These are phyloP conservation scores for Venturia oleaginea DNA, from an alignment of 2,329 filamentous ascomycete genomes.

Conservation along the genomic window DNA sequence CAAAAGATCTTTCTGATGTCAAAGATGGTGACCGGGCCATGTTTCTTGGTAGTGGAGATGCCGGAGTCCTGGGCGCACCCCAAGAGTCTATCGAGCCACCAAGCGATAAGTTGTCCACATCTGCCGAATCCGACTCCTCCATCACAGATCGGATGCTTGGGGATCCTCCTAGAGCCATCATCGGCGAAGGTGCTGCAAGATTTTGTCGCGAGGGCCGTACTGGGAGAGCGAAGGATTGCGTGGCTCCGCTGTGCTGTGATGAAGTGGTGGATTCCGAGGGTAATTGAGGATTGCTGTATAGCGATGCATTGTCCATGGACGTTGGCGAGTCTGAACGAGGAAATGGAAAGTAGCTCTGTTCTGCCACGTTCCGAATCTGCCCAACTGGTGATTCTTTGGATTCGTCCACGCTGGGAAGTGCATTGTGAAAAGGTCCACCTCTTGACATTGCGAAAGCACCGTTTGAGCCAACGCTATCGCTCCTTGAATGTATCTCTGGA, in stretches of 20 bases:
- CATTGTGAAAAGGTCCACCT: slow-evolving; percentile 19
- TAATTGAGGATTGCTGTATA: slow-evolving; percentile 15
- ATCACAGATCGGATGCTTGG: slow-evolving; percentile 38
- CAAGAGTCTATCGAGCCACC: slow-evolving; percentile 53
- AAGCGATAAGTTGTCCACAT: slow-evolving; percentile 58
- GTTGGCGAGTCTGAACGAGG: slow-evolving; percentile 38
- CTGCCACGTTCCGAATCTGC: slow-evolving; percentile 18
- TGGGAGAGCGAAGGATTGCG: not conserved
- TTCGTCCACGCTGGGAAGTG: slow-evolving; percentile 29
- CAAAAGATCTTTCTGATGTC: slow-evolving; percentile 68
- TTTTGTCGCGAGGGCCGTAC: slow-evolving; percentile 23
- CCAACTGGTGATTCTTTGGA: not conserved
- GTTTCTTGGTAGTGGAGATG: slow-evolving; percentile 57
- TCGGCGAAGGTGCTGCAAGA: slow-evolving; percentile 24
- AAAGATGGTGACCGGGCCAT: slow-evolving; percentile 72
- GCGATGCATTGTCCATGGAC: slow-evolving; percentile 34
- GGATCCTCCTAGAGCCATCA: slow-evolving; percentile 18
- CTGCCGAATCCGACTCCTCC: slow-evolving; percentile 44
- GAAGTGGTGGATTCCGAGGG: slow-evolving; percentile 17
- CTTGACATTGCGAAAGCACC: slow-evolving; percentile 16
- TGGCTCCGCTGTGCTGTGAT: not conserved
- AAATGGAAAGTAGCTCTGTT: slow-evolving; percentile 34
- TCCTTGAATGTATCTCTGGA: slow-evolving; percentile 18
- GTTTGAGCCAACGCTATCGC: slow-evolving; percentile 21
- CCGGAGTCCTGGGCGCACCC: slow-evolving; percentile 64